Percentiles rank a stretch among this genome's conserved stretches.
phyloP scores from a whole-genome alignment of 2,329 filamentous ascomycete species.

The Cladobotryum mycophilum region DNA sequence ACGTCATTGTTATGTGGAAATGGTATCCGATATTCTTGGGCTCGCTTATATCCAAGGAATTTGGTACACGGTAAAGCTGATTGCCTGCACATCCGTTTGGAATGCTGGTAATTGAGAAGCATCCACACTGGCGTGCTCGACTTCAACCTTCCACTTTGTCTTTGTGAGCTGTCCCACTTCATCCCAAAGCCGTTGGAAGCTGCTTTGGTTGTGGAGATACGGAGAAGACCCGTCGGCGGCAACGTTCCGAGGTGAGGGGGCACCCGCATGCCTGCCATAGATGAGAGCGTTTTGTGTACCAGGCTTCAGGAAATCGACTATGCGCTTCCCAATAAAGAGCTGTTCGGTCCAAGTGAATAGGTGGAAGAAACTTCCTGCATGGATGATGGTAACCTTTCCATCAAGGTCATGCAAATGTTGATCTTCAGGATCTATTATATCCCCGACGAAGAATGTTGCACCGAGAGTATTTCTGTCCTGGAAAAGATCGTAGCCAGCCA shows the following conservation, averaged over 20 bases:
- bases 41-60: conserved; percentile 20
- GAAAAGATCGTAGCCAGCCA: conserved; percentile 60
- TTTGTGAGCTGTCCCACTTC: conserved; percentile 43
- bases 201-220: conserved; percentile 43
- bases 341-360: conserved; percentile 44
- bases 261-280: conserved; percentile 46
- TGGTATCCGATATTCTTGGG: neutral
- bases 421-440: conserved; percentile 40
- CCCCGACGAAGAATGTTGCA: conserved; percentile 44
- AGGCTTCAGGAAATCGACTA: conserved; percentile 40
- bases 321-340: conserved; percentile 36
- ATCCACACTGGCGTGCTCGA: conserved; percentile 27
- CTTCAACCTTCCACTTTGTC: conserved; percentile 43
- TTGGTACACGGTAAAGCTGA: conserved; percentile 32
- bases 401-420: conserved; percentile 27
- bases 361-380: conserved; percentile 45
- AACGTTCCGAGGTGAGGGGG: conserved; percentile 19
- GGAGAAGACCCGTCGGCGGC: conserved; percentile 21
- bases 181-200: conserved; percentile 49
- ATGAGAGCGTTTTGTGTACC: conserved; percentile 40
- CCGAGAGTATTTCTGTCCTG: conserved; percentile 45
- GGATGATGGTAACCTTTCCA: conserved; percentile 41
- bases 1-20: neutral
- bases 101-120: conserved; percentile 20
- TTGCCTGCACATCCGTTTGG: conserved; percentile 21